Evolutionary conservation across 345 rosid species (phyloP).

Genomic region (Citrus medica): DNA sequence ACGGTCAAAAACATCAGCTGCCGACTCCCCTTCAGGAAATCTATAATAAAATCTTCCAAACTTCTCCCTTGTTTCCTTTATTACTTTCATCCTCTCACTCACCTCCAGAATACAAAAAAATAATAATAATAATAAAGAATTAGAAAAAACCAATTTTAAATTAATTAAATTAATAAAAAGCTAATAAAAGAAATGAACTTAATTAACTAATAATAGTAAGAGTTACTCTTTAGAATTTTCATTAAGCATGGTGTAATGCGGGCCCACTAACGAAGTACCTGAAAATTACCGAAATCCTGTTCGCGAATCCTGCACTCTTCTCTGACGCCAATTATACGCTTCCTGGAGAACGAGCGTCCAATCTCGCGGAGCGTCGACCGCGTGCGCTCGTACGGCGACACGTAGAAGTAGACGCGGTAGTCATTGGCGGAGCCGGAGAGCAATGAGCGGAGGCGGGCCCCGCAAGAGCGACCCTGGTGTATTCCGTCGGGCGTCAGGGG

Average conservation of each 20-base stretch:
- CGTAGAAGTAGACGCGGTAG: constrained; percentile 90
- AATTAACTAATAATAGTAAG: not conserved
- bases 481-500: constrained; percentile 58
- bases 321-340: constrained; percentile 81
- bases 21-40: constrained; percentile 99
- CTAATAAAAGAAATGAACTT: not conserved
- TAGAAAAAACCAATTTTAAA: not conserved
- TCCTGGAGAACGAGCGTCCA: constrained; percentile 71
- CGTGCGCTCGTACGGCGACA: constrained; percentile 88
- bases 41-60: constrained; percentile 89
- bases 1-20: constrained; percentile 96
- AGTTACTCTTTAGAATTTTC: not conserved
- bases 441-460: constrained; percentile 45
- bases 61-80: constrained; percentile 63
- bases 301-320: constrained; percentile 91
- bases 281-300: constrained; percentile 97
- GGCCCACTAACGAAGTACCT: constrained; percentile 17
- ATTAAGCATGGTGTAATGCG: not conserved
- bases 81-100: constrained; percentile 67
- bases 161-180: not conserved
- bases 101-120: constrained; percentile 19
- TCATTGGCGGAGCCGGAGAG: constrained; percentile 34
- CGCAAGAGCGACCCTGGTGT: constrained; percentile 62
- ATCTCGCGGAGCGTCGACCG: constrained; percentile 89
- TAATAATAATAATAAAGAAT: not conserved